A percentile compares a stretch with the other conserved stretches of the same genome.
phyloP scores from a whole-genome alignment of 2,329 filamentous ascomycete genomes.

The Neurospora sp. region DNA sequence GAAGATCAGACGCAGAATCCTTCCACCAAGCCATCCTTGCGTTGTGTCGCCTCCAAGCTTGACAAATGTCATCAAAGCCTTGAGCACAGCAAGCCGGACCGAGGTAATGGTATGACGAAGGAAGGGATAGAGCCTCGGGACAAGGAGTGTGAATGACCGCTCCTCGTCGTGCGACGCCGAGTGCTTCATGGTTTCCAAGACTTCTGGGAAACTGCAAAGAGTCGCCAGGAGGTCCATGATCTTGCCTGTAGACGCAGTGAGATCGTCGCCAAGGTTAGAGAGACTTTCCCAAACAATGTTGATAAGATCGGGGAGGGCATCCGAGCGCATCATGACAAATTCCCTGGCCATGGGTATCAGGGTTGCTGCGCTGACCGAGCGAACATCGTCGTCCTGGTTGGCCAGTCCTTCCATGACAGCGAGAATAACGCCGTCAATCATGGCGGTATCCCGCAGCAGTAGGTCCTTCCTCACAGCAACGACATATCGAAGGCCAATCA shows the following conservation, averaged over 20 bases:
- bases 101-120: slow-evolving; percentile 94
- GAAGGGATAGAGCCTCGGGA: slow-evolving; percentile 92
- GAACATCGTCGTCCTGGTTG: slow-evolving; percentile 88
- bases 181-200: slow-evolving; percentile 84
- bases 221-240: slow-evolving; percentile 98
- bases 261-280: slow-evolving; percentile 90
- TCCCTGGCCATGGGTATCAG: slow-evolving; percentile 93
- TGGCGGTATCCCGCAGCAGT: slow-evolving; percentile 67
- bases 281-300: slow-evolving; percentile 96
- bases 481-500: slow-evolving; percentile 92
- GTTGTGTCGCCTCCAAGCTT: slow-evolving; percentile 71
- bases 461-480: slow-evolving; percentile 92
- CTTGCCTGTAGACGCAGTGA: slow-evolving; percentile 93
- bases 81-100: slow-evolving; percentile 84
- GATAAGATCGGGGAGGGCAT: slow-evolving; percentile 70
- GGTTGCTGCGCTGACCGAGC: slow-evolving; percentile 94
- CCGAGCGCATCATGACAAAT: slow-evolving; percentile 76
- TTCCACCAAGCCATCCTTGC: slow-evolving; percentile 86
- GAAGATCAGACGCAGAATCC: slow-evolving; percentile 78
- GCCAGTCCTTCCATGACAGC: slow-evolving; percentile 92
- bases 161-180: slow-evolving; percentile 76
- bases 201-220: slow-evolving; percentile 86
- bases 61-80: slow-evolving; percentile 86
- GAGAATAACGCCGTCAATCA: slow-evolving; percentile 86
- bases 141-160: slow-evolving; percentile 83